phyloP scores from a whole-genome alignment of 2,329 filamentous ascomycete genomes.

The Aspergillus transmontanensis region DNA sequence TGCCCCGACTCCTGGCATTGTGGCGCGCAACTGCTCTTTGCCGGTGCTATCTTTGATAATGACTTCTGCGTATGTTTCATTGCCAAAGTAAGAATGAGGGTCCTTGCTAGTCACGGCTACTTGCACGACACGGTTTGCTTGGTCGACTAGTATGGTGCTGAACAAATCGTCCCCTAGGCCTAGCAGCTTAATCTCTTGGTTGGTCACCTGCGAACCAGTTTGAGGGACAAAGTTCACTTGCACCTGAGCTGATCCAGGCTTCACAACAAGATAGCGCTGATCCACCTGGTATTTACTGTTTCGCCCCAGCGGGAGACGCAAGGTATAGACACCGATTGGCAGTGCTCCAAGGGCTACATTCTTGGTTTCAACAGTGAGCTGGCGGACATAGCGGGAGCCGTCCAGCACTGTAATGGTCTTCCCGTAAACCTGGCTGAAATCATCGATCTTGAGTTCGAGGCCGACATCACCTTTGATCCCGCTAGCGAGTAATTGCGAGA shows the following conservation, averaged over 20 bases:
- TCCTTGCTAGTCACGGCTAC: neutral
- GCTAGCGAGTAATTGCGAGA: neutral
- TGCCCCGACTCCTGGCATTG: neutral
- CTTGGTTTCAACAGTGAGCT: neutral
- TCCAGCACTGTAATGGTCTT: neutral
- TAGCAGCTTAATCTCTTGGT: neutral
- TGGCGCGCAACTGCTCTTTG: neutral
- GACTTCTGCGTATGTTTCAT: neutral
- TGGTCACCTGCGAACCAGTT: neutral
- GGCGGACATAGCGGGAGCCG: neutral
- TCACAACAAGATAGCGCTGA: neutral
- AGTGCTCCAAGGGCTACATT: neutral
- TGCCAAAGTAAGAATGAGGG: neutral
- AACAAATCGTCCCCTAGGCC: neutral
- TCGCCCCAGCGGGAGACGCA: neutral
- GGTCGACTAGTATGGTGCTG: neutral
- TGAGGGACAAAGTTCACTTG: neutral
- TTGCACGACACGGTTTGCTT: neutral
- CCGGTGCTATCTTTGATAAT: neutral
- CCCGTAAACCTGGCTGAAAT: neutral
- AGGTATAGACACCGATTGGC: neutral
- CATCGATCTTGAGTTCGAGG: neutral
- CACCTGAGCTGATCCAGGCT: neutral
- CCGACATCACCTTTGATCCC: neutral
- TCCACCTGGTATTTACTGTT: neutral